Conservation (phyloP, 768 basidiomycete species). For the Neoboletus brunneissimus region DNA sequence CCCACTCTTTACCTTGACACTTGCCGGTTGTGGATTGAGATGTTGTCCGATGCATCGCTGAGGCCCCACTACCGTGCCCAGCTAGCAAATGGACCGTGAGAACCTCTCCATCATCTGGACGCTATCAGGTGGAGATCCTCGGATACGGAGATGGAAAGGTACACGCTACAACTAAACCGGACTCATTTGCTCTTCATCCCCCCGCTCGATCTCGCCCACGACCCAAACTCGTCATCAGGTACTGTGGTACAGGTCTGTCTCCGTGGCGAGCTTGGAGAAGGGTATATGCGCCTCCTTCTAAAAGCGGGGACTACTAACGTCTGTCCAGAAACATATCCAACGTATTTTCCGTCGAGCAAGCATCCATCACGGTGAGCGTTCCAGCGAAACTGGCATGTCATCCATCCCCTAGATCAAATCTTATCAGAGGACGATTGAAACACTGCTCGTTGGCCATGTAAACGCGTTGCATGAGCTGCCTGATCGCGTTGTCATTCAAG, state of each 20-base stretch:
- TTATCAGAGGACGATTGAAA: slow-evolving; percentile 24
- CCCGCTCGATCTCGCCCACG: background rate
- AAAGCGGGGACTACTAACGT: background rate
- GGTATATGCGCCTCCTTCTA: slow-evolving; percentile 18
- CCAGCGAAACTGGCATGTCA: background rate
- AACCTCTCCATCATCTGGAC: background rate
- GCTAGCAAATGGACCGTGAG: background rate
- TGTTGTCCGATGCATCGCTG: background rate
- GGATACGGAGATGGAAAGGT: background rate
- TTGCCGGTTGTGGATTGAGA: background rate
- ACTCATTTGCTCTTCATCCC: slow-evolving; percentile 28
- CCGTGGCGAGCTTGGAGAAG: slow-evolving; percentile 11
- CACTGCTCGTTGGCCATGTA: slow-evolving; percentile 21
- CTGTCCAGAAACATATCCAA: slow-evolving; percentile 2
- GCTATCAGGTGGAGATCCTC: background rate
- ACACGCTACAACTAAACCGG: slow-evolving; percentile 19
- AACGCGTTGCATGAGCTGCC: slow-evolving; percentile 15
- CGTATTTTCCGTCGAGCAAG: slow-evolving; percentile 9
- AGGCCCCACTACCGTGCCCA: background rate
- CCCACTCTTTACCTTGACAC: background rate
- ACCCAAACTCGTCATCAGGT: slow-evolving; percentile 4
- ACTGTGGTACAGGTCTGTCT: slow-evolving; percentile 27
- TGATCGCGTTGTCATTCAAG: slow-evolving; percentile 11
- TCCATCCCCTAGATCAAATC: background rate
- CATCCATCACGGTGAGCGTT: slow-evolving; percentile 21